Evolutionary conservation across 2,329 filamentous ascomycete genomes (phyloP), one percentile per base, ranked within the genome.

Genomic region (Fusarium phyllophilum): DNA sequence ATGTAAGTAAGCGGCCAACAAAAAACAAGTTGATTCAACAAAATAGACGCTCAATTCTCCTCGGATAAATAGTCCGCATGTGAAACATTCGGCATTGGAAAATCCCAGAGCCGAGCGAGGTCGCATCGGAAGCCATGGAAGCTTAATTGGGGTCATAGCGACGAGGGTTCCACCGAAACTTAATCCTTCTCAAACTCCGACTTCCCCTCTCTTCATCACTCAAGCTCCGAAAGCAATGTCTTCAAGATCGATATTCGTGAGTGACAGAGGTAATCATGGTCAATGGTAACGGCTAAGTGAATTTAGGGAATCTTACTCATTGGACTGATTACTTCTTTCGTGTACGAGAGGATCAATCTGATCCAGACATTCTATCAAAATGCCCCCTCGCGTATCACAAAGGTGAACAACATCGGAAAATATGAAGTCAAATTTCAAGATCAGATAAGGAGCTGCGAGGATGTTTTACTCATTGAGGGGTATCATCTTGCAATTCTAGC

Each of bases 401-500:
- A 65, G 18, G 54, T 81, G 24, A 78, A 82, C 39, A 75, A 77
- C 4, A 78, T 81, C n/a, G 58, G 64, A 1, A 70, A 48, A 31
- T 68, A 79, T 55, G 66, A 78, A 6, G 31, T 85, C 75, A 82
- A 80, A 52, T 85, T 85, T 59, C 54, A 75, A 10, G 79, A 84
- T 55, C 74, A 70, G n/a, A 72, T 85, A 39, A 79, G 83, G 24
- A 84, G 78, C 62, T 85, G 84, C 34, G 83, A 85, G 59, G 84
- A 85, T 76, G 79, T 72, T 2, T 42, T 84, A 20, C 74, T 85
- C 14, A 60, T 85, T 3, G 80, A 84, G 62, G 76, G 78, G 3
- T 58, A 77, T 18, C 80, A 81, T 22, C 9, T 84, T 5, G 84
- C 83, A 4, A 75, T 85, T 34, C 54, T 84, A 8, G 80, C 77